Evolutionary conservation across 2,329 filamentous ascomycete species (phyloP).

Genomic region (Ustulina deusta): DNA sequence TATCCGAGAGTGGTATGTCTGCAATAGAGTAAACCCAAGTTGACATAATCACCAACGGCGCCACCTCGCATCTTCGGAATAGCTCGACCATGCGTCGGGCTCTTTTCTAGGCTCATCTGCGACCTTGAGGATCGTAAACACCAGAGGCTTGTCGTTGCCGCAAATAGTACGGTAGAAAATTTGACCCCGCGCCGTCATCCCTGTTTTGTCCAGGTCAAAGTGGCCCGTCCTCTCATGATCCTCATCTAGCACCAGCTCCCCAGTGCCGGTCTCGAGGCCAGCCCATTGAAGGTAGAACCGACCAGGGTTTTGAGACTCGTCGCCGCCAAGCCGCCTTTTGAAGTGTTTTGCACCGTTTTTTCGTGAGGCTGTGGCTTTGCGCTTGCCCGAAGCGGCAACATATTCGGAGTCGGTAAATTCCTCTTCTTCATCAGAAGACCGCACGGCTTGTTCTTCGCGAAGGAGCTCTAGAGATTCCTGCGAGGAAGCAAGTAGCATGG

Average conservation of each 20-base stretch:
- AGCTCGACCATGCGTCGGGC: slow-evolving; percentile 30
- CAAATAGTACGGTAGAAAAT: not conserved
- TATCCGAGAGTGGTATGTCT: no score
- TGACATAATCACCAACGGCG: slow-evolving; percentile 19
- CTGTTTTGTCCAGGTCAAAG: slow-evolving; percentile 32
- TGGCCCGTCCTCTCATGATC: slow-evolving; percentile 25
- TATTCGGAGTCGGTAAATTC: slow-evolving; percentile 1
- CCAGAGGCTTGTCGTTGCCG: not conserved
- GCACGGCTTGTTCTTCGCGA: slow-evolving; percentile 21
- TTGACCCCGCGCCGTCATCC: slow-evolving; percentile 28
- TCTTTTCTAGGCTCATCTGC: slow-evolving; percentile 18
- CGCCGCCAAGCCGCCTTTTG: slow-evolving; percentile 27
- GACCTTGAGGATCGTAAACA: slow-evolving; percentile 34
- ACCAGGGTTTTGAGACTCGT: not conserved
- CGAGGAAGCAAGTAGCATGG: slow-evolving; percentile 30
- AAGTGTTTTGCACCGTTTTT: not conserved
- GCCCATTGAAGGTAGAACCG: slow-evolving; percentile 35
- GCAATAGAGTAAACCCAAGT: not conserved
- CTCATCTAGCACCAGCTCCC: slow-evolving; percentile 20
- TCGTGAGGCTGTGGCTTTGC: slow-evolving; percentile 7
- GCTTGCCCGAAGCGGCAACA: slow-evolving; percentile 13
- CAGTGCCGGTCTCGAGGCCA: slow-evolving; percentile 10
- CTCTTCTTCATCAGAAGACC: slow-evolving; percentile 16
- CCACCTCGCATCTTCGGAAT: slow-evolving; percentile 27
- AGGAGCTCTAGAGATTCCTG: slow-evolving; percentile 28